Conservation (phyloP, 1,284 basidiomycete species). For the Leucocoprinus gongylophorus region DNA sequence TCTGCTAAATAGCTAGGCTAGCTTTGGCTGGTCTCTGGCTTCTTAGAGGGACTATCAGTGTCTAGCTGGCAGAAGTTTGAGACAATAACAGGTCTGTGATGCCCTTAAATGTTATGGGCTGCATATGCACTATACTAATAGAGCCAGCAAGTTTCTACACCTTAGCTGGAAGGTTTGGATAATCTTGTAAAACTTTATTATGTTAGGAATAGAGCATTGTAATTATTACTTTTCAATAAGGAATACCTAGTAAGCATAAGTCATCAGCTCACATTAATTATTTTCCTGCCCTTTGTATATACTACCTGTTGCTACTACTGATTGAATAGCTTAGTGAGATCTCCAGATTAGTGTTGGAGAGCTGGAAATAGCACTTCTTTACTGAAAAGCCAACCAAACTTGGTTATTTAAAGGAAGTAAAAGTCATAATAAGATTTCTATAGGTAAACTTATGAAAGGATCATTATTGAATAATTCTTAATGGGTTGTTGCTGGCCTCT, state of each 20-base stretch:
- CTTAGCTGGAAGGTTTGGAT: slow-evolving; percentile 7
- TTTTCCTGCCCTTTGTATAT: slow-evolving; percentile 61
- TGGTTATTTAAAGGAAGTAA: slow-evolving; percentile 63
- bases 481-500: slow-evolving; percentile 35
- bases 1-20: slow-evolving; percentile 52
- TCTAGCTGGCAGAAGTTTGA: slow-evolving; percentile 49
- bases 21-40: slow-evolving; percentile 41
- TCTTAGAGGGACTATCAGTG: slow-evolving; percentile 29
- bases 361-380: slow-evolving; percentile 43
- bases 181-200: slow-evolving; percentile 47
- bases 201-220: slow-evolving; percentile 5
- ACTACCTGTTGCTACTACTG: slow-evolving; percentile 56
- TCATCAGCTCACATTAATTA: slow-evolving; percentile 55
- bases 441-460: slow-evolving; percentile 61
- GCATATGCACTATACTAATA: slow-evolving; percentile 11
- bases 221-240: slow-evolving; percentile 15
- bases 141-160: slow-evolving; percentile 9
- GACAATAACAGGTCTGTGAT: slow-evolving; percentile 55
- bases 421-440: slow-evolving; percentile 64
- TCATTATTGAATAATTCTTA: slow-evolving; percentile 42
- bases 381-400: slow-evolving; percentile 56
- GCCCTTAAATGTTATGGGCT: slow-evolving; percentile 43
- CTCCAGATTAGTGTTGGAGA: slow-evolving; percentile 49
- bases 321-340: slow-evolving; percentile 63
- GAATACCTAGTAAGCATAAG: slow-evolving; percentile 1